Conservation (phyloP, 1,284 basidiomycete genomes). For the Retiboletus fuscus region DNA sequence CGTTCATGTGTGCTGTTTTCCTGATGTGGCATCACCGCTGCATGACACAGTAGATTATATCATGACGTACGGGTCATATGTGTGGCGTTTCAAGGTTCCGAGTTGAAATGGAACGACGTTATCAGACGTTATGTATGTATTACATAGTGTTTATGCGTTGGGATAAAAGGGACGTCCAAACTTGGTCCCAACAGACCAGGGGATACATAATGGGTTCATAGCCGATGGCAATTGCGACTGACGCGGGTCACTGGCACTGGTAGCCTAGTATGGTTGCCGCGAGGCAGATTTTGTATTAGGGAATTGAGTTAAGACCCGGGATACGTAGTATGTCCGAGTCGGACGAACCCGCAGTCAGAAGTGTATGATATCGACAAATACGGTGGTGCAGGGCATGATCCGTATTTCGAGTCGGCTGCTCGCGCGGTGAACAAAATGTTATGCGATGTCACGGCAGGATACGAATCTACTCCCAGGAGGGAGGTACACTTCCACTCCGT, state of each 20-base stretch:
- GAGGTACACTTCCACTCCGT: background rate
- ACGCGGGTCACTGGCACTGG: no score
- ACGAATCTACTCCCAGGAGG: background rate
- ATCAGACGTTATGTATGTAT: background rate
- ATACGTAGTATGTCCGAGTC: no score
- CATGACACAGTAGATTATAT: background rate
- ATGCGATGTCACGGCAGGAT: background rate
- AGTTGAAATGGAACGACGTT: background rate
- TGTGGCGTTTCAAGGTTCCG: slow-evolving; percentile 10
- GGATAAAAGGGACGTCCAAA: no score
- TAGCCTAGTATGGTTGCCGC: no score
- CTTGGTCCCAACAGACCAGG: no score
- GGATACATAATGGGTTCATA: no score
- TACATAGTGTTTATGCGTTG: background rate
- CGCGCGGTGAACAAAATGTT: background rate
- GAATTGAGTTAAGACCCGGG: no score
- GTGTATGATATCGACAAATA: background rate
- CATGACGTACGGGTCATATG: background rate
- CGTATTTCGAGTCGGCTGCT: background rate
- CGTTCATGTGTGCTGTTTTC: no score
- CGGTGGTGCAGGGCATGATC: background rate
- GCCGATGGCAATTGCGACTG: no score
- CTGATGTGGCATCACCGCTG: background rate
- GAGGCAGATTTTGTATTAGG: no score
- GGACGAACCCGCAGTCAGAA: no score